Base-by-base conservation (phyloP, 345 rosid genomes). In the Corchorus olitorius region DNA sequence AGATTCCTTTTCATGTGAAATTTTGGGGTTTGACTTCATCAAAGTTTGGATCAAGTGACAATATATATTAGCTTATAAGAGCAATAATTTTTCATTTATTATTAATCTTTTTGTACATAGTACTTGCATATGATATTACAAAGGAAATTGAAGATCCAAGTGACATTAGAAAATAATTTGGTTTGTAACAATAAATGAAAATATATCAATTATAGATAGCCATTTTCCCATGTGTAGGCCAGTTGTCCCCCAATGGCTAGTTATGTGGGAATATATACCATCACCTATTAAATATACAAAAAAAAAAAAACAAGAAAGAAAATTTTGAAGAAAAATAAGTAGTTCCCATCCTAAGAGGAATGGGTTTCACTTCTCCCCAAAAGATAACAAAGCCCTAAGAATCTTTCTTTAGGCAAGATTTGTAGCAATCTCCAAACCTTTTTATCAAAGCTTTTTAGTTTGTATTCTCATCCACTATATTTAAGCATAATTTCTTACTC, bases 351-450 rank as follows among this genome's bases (percentile, higher is more conserved):
- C 66, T 49, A 63, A 65, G 72, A 79, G 79, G 79, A 81, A 75
- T 64, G 67, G 70, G 76, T 50, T 81, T 80, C 83, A 77, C 82
- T 83, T 77, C 75, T 86, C 62, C 87, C 81, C 72, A 76, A 78
- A 76, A 82, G 81, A 85, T 70, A 75, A 72, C 77, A 79, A 34
- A 46, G 69, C 39, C 16, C 43, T 4, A 65, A 80, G 78, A 81
- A 67, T 75, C 73, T 22, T 22, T 76, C n/a, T 70, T 65, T 76
- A 19, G 19, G 13, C 5, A 22, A 60, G 39, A 50, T 70, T 68
- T 53, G 56, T 17, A 10, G 50, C 49, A 41, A 65, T 70, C 54
- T 58, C 46, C 13, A 33, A 27, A 35, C 50, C 53, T 68, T 41
- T 27, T 48, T 7, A 60, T 65, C 72, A 66, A 27, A 22, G 34